Conservation (phyloP, 768 basidiomycete genomes). For the Leucocoprinus sp. region DNA sequence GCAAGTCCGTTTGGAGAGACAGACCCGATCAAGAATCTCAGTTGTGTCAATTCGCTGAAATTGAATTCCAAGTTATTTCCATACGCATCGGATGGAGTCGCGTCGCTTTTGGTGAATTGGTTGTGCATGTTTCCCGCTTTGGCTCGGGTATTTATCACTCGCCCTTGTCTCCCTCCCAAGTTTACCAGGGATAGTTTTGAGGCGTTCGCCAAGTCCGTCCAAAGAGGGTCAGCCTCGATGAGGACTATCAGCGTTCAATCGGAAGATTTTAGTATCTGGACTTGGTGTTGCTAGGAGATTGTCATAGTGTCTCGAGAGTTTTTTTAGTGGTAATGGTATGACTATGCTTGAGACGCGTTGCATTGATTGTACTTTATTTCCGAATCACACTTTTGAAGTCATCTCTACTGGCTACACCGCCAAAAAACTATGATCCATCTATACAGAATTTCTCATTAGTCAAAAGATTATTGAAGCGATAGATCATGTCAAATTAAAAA, state of each 20-base stretch:
- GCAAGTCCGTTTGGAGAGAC: not conserved
- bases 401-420: too few relatives aligned
- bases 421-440: too few relatives aligned
- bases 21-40: constrained; percentile 2
- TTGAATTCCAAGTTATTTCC: constrained; percentile 6
- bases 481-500: too few relatives aligned
- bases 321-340: too few relatives aligned
- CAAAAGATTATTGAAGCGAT: too few relatives aligned
- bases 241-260: constrained; percentile 2
- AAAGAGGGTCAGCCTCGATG: constrained; percentile 1
- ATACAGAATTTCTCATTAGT: too few relatives aligned
- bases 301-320: too few relatives aligned
- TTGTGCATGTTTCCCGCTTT: constrained; percentile 10
- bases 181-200: constrained; percentile 5
- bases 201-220: constrained; percentile 1
- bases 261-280: constrained; percentile 7
- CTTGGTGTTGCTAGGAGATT: constrained; percentile 3
- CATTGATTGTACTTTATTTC: not conserved
- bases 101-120: constrained; percentile 3
- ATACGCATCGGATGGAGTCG: constrained; percentile 3
- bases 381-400: not conserved
- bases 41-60: constrained; percentile 4
- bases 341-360: too few relatives aligned
- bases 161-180: constrained; percentile 5
- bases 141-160: constrained; percentile 5